Evolutionary conservation across 2,329 filamentous ascomycete genomes (phyloP).

Genomic region (Ophiostoma fasciatum): DNA sequence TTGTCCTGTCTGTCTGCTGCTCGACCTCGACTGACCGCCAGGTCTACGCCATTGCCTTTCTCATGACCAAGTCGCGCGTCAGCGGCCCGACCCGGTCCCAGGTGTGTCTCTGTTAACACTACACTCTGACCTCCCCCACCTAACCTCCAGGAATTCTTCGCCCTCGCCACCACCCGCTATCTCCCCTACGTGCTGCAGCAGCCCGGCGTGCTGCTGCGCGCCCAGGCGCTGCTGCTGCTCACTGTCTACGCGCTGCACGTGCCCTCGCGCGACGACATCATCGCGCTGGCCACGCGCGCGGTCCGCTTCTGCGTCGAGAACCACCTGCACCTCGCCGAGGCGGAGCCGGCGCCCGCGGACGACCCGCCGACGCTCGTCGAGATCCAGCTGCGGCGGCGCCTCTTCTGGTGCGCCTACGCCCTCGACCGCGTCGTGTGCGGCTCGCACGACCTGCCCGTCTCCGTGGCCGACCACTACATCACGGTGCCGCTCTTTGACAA

Average conservation of each 20-base stretch:
- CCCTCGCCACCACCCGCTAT: constrained; percentile 2
- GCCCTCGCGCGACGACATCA: constrained; percentile 16
- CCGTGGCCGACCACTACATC: constrained; percentile 16
- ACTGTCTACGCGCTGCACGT: constrained; percentile 15
- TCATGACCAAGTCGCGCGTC: constrained; percentile 10
- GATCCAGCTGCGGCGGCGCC: constrained; percentile 15
- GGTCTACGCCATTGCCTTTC: constrained; percentile 9
- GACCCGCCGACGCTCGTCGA: constrained; percentile 1
- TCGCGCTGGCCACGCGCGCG: constrained; percentile 14
- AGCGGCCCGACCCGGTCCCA: constrained; percentile 3
- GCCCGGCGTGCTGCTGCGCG: constrained; percentile 11
- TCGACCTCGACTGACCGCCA: background rate
- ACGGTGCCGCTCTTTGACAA: constrained; percentile 14
- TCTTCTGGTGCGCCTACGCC: constrained; percentile 19
- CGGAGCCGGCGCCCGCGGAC: constrained; percentile 9
- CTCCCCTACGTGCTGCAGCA: constrained; percentile 3
- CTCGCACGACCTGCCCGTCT: constrained; percentile 15
- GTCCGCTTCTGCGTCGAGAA: constrained; percentile 17
- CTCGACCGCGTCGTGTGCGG: constrained; percentile 17
- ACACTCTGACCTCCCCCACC: too few relatives aligned
- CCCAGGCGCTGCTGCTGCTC: constrained; percentile 14
- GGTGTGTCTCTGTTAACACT: background rate
- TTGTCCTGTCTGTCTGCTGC: too few relatives aligned
- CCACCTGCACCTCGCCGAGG: constrained; percentile 15
- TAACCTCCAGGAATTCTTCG: constrained; percentile 14